phyloP scores from a whole-genome alignment of 2,329 filamentous ascomycete species.

The Ascochyta clinopodiicola region DNA sequence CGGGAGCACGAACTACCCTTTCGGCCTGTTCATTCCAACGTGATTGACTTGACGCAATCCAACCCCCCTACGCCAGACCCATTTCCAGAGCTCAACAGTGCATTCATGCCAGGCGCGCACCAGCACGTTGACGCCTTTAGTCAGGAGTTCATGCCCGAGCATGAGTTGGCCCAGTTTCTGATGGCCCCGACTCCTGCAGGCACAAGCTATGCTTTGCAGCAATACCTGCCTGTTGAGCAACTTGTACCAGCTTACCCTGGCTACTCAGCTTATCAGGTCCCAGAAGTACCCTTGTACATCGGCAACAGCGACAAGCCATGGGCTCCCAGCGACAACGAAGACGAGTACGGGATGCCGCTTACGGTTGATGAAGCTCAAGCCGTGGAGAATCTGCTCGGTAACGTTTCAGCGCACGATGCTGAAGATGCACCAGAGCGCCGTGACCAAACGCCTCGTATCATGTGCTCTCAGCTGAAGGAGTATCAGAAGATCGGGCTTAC shows the following conservation, averaged over 20 bases:
- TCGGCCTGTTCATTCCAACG: background rate
- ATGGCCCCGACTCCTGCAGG: slow-evolving; percentile 21
- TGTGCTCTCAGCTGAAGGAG: slow-evolving; percentile 74
- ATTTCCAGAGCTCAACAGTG: slow-evolving; percentile 27
- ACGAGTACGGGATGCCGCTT: slow-evolving; percentile 24
- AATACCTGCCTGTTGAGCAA: slow-evolving; percentile 4
- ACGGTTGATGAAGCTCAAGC: slow-evolving; percentile 27
- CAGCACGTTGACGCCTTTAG: slow-evolving; percentile 24
- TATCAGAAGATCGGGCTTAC: slow-evolving; percentile 81
- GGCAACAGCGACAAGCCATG: slow-evolving; percentile 7
- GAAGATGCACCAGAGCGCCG: slow-evolving; percentile 61
- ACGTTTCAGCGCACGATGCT: slow-evolving; percentile 42
- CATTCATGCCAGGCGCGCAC: slow-evolving; percentile 9
- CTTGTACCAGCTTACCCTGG: background rate
- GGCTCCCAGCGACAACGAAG: slow-evolving; percentile 21
- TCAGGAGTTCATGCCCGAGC: slow-evolving; percentile 33
- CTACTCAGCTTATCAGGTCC: slow-evolving; percentile 1
- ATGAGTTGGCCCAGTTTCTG: slow-evolving; percentile 42
- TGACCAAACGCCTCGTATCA: slow-evolving; percentile 71
- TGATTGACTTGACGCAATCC: slow-evolving; percentile 38
- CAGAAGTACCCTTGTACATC: slow-evolving; percentile 12
- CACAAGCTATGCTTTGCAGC: slow-evolving; percentile 24
- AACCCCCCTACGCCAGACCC: slow-evolving; percentile 32
- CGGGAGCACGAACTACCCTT: slow-evolving; percentile 8
- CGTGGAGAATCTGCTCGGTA: slow-evolving; percentile 41